These are phyloP conservation scores for Penicillium sp. DNA, from an alignment of 2,329 filamentous ascomycete genomes.

Conservation along the genomic window DNA sequence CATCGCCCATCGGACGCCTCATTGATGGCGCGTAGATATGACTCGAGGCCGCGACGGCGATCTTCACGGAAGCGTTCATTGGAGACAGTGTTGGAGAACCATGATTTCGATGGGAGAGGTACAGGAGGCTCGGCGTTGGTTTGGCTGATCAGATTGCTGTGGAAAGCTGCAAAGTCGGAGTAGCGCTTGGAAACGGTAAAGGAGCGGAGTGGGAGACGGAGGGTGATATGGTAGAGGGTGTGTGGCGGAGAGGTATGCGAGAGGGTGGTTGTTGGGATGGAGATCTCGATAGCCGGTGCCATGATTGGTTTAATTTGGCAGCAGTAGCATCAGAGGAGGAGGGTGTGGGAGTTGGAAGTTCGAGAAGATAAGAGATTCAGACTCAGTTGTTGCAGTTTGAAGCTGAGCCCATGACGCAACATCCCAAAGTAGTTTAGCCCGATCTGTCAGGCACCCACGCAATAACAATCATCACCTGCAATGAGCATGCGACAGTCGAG, in stretches of 20 bases:
- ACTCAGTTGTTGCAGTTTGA: neutral
- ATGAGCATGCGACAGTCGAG: neutral
- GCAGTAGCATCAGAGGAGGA: conserved; percentile 3
- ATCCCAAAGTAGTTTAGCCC: conserved; percentile 21
- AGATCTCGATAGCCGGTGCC: conserved; percentile 53
- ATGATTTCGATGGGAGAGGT: conserved; percentile 64
- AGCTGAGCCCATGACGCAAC: conserved; percentile 28
- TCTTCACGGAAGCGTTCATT: conserved; percentile 64
- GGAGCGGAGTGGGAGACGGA: conserved; percentile 66
- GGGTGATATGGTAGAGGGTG: conserved; percentile 66
- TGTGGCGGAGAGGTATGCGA: conserved; percentile 59
- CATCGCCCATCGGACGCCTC: conserved; percentile 61
- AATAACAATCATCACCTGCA: neutral
- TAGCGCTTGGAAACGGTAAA: conserved; percentile 67
- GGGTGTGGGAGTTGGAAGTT: neutral
- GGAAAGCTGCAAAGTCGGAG: conserved; percentile 66
- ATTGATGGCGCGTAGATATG: conserved; percentile 65
- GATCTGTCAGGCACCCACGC: conserved; percentile 14
- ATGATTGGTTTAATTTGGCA: conserved; percentile 35
- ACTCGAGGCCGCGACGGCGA: conserved; percentile 62
- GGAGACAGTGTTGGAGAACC: conserved; percentile 63
- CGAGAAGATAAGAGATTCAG: conserved; percentile 12
- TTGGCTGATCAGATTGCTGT: conserved; percentile 58
- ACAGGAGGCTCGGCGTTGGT: conserved; percentile 59
- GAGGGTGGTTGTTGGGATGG: conserved; percentile 57